phyloP scores from a whole-genome alignment of 2,329 filamentous ascomycete genomes.

The Nemania sp. region DNA sequence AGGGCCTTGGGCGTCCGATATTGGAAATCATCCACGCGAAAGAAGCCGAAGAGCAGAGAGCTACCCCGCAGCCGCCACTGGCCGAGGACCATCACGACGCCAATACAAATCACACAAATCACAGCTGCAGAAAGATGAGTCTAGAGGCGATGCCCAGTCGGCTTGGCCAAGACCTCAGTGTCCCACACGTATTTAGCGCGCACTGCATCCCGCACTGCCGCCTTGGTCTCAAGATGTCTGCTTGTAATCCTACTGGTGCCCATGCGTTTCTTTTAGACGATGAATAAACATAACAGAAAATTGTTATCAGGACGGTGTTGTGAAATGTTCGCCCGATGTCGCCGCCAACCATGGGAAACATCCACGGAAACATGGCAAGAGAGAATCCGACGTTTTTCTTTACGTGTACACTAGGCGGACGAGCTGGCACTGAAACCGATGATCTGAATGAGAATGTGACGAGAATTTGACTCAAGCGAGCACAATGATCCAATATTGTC shows the following conservation, averaged over 20 bases:
- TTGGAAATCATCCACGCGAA: slow-evolving; percentile 18
- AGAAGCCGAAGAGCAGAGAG: slow-evolving; percentile 2
- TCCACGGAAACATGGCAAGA: neutral
- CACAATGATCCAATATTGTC: neutral
- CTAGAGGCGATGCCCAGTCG: slow-evolving; percentile 20
- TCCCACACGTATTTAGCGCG: slow-evolving; percentile 2
- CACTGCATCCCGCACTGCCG: slow-evolving; percentile 17
- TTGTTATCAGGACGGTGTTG: slow-evolving; percentile 17
- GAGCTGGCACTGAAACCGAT: no score
- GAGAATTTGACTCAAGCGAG: neutral
- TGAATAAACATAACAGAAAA: slow-evolving; percentile 27
- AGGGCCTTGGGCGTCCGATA: slow-evolving; percentile 16
- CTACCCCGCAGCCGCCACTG: slow-evolving; percentile 26
- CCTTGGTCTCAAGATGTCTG: slow-evolving; percentile 19
- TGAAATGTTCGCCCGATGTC: slow-evolving; percentile 14
- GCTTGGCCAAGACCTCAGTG: slow-evolving; percentile 25
- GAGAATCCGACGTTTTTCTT: neutral
- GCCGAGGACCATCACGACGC: slow-evolving; percentile 5
- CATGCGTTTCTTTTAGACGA: slow-evolving; percentile 27
- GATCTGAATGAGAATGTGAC: no score
- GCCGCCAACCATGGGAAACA: slow-evolving; percentile 4
- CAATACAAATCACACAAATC: slow-evolving; percentile 24
- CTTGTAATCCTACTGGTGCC: slow-evolving; percentile 27
- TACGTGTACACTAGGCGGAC: neutral
- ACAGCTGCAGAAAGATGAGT: slow-evolving; percentile 21